Evolutionary conservation across 495 filamentous ascomycete species (phyloP).

Genomic region (Hyaloscypha variabilis): DNA sequence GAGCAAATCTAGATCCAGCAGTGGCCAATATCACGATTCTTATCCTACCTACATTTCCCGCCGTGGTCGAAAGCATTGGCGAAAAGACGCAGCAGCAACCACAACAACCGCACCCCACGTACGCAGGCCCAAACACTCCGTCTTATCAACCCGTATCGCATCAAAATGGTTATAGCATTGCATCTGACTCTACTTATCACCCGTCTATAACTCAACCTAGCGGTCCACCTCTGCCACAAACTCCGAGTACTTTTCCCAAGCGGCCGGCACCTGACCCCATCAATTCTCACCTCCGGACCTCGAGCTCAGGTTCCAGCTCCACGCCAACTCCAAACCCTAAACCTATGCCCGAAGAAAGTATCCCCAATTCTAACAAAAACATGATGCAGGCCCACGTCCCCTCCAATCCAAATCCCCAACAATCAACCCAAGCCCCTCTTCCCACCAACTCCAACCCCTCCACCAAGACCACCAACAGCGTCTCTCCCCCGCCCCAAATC

Average conservation of each 20-base stretch:
- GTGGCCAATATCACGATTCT: background rate
- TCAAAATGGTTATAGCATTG: background rate
- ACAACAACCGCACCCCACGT: background rate
- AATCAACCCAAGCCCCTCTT: background rate
- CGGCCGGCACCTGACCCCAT: constrained; percentile 2
- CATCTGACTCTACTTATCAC: background rate
- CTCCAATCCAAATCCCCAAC: background rate
- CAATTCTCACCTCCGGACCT: background rate
- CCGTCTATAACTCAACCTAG: background rate
- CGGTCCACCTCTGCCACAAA: background rate
- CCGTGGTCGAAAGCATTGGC: background rate
- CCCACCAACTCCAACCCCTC: background rate
- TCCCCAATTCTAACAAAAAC: background rate
- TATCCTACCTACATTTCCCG: background rate
- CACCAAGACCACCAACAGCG: background rate
- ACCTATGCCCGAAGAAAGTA: background rate
- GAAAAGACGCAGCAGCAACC: background rate
- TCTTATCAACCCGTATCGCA: background rate
- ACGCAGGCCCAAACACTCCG: background rate
- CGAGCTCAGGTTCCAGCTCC: background rate
- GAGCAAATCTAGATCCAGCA: background rate
- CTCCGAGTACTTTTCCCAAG: background rate
- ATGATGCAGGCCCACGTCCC: background rate
- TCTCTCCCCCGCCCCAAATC: background rate
- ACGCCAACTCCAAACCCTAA: background rate